Base-by-base conservation (phyloP, 2,329 filamentous ascomycete genomes). In the Fusarium incarnatum region DNA sequence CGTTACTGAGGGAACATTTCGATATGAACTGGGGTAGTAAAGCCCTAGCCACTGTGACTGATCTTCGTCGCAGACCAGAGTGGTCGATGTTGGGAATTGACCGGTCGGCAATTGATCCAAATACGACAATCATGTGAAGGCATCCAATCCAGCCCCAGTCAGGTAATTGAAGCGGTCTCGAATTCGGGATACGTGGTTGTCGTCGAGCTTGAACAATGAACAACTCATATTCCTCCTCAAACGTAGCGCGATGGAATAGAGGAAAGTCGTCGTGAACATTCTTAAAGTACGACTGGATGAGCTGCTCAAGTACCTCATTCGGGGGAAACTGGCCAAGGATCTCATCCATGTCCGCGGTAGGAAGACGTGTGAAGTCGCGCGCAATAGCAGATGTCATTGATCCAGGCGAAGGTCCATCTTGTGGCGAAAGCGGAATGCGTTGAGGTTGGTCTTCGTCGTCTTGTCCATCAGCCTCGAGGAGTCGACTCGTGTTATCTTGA, bases 121-220 rank as follows among this genome's bases (percentile, higher is more conserved):
- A 79, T 15, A 77, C 79, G 28, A 78, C 70, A 56, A 80, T 77
- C 79, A 81, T 80, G 10, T 80, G 76, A 28, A 81, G 73, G 56
- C 78, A 79, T 6, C 76, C 78, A 18, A 80, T 71, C 77, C 78
- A 79, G 13, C 78, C 79, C 65, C 75, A 75, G 41, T 80, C 79
- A 2, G 73, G 72, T 6, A 67, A 54, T 2, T 53, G 56, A 44
- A 67, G 48, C 1, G 64, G 57, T 54, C 37, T 57, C 18, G 58
- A 60, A 37, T 30, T 67, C 34, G 41, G 42, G 13, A 56, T 30
- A 25, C 53, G 57, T 20, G 53, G 47, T 8, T 40, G 37, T 2
- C 56, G 30, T 20, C 73, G 60, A 10, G 67, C 60, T 25, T 73
- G 70, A 1, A 74, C 59, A 16, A 79, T 67, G 58, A 75, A 77